Evolutionary conservation across 192 early-diverging fungal genomes (phyloP).

Genomic region (Oehlia diaphana): DNA sequence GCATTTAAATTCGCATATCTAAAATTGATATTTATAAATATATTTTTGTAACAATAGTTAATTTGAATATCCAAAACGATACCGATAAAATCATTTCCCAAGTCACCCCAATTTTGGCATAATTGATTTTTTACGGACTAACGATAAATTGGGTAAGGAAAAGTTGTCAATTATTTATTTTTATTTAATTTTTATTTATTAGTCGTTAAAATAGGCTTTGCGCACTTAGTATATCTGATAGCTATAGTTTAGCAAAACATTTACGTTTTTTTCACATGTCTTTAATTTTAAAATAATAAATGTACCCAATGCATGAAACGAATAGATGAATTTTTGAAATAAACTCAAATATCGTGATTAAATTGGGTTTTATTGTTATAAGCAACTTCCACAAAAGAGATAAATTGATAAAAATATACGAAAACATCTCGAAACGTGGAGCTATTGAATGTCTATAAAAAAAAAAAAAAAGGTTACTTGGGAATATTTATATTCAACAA

Average conservation of each 20-base stretch:
- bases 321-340: background rate
- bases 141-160: background rate
- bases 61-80: too few species aligned
- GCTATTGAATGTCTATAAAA: background rate
- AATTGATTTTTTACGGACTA: background rate
- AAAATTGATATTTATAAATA: too few species aligned
- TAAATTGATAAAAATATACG: background rate
- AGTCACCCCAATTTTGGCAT: too few species aligned
- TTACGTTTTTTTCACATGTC: background rate
- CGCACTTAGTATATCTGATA: too few species aligned
- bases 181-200: too few species aligned
- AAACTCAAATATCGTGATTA: constrained; percentile 1
- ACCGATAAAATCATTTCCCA: too few species aligned
- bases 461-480: background rate
- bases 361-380: constrained; percentile 2
- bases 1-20: too few species aligned
- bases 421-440: background rate
- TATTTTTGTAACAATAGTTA: too few species aligned
- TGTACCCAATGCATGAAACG: constrained; percentile 19
- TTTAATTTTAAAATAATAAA: background rate
- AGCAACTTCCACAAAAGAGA: constrained; percentile 15
- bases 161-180: background rate
- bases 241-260: too few species aligned
- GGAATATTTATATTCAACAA: background rate
- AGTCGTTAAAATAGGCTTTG: too few species aligned